Percentiles rank a stretch among this genome's conserved stretches.
phyloP scores from a whole-genome alignment of 805 yeast species.

The Scheffersomyces spartinae region DNA sequence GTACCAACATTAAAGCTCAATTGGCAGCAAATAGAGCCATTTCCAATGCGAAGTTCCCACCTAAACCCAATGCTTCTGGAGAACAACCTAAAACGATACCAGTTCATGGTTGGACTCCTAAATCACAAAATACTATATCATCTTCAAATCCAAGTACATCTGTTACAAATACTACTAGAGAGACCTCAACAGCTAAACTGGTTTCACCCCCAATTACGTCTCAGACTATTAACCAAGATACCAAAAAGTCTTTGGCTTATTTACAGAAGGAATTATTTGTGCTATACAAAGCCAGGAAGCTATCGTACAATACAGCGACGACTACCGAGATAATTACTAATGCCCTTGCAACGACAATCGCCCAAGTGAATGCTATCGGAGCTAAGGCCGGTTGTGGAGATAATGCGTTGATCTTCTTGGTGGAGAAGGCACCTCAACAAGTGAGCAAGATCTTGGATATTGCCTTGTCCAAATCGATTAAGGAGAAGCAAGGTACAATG shows the following conservation, averaged over 20 bases:
- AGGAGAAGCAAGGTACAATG: conserved; percentile 21
- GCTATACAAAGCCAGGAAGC: conserved; percentile 63
- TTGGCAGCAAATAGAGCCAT: conserved; percentile 34
- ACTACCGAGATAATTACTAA: conserved; percentile 80
- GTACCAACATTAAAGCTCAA: conserved; percentile 27
- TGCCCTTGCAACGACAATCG: conserved; percentile 87
- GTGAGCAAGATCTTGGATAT: conserved; percentile 69
- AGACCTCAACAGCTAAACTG: conserved; percentile 2
- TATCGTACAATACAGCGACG: conserved; percentile 64
- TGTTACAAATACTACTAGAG: too few species aligned
- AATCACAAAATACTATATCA: conserved; percentile 3
- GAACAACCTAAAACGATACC: conserved; percentile 5
- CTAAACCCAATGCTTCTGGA: conserved; percentile 7
- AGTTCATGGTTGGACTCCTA: conserved; percentile 2
- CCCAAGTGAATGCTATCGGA: conserved; percentile 81
- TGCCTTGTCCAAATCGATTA: conserved; percentile 70
- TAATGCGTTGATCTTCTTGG: conserved; percentile 65
- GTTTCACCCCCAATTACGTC: not conserved
- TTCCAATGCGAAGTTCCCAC: conserved; percentile 9
- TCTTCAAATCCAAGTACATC: conserved; percentile 12
- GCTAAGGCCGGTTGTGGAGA: conserved; percentile 74
- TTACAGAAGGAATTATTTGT: conserved; percentile 78
- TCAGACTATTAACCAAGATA: conserved; percentile 22
- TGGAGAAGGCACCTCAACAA: conserved; percentile 73
- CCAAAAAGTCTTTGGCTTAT: conserved; percentile 66